phyloP scores from a whole-genome alignment of 768 basidiomycete species.

The Serpula lacrymans region DNA sequence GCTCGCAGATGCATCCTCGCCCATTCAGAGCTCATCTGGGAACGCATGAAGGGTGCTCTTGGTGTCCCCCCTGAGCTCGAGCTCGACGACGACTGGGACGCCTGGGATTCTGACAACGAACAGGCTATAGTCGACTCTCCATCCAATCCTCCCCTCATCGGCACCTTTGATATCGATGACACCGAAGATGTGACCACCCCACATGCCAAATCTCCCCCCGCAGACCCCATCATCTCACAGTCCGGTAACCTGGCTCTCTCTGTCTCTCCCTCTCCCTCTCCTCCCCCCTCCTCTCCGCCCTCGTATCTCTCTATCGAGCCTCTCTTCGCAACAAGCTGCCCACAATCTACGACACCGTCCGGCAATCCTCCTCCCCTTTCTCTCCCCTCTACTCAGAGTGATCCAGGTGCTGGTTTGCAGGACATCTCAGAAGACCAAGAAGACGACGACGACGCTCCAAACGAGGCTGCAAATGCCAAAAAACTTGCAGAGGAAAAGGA shows the following conservation, averaged over 20 bases:
- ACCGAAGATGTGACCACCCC: not conserved
- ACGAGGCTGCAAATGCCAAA: constrained; percentile 14
- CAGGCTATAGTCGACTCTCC: constrained; percentile 24
- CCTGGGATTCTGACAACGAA: constrained; percentile 25
- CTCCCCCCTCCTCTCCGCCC: constrained; percentile 13
- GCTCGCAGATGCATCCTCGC: constrained; percentile 73
- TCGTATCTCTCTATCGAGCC: constrained; percentile 45
- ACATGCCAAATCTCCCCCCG: constrained; percentile 1
- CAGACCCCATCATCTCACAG: not conserved
- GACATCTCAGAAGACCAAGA: constrained; percentile 50
- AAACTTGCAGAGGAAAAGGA: constrained; percentile 13
- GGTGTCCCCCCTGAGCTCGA: constrained; percentile 87
- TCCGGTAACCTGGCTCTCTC: constrained; percentile 1
- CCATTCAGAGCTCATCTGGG: constrained; percentile 87
- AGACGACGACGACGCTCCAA: constrained; percentile 42
- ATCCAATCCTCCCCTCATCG: constrained; percentile 34
- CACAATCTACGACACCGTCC: constrained; percentile 13
- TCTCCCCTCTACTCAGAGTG: constrained; percentile 29
- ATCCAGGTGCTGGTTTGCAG: constrained; percentile 38
- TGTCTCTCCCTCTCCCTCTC: constrained; percentile 13
- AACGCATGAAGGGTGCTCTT: constrained; percentile 81
- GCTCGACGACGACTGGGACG: constrained; percentile 40
- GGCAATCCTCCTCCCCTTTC: constrained; percentile 37
- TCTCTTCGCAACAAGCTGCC: constrained; percentile 38
- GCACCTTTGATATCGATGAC: constrained; percentile 2